Evolutionary conservation across 2,329 filamentous ascomycete genomes (phyloP), one percentile per base, ranked within the genome.

Genomic region (Colletotrichum coccodes): DNA sequence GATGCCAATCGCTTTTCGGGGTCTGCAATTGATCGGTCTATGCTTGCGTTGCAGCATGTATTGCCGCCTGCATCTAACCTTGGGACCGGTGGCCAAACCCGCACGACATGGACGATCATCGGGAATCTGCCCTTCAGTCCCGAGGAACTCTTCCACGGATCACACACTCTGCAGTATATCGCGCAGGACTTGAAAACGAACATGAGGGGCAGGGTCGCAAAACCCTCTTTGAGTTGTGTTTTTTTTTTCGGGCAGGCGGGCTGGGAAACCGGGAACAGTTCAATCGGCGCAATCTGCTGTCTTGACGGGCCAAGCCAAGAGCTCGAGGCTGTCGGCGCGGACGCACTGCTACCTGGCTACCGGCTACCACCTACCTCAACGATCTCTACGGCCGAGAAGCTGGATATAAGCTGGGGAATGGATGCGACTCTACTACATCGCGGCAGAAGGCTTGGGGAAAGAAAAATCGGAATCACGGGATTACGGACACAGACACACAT

Each of bases 1-100:
- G 78, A n/a, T 81, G 79, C 60, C 79, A 80, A 67, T 60, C 60
- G 5, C 73, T 70, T 18, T 81, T 75, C 68, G 79, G 79, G 1
- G 68, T 66, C n/a, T 81, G 79, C 64, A 69, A 71, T 49, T 77
- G 67, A 64, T 60, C 61, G 61, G 54, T n/a, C 16, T 21, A 18
- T 42, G 60, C 40, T 26, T 30, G n/a, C 14, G 16, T 34, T 16
- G 59, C 50, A 44, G 50, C 50, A 62, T 34, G 23, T 47, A 28
- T 34, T 57, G 46, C 40, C 61, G 65, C 52, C 54, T 59, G 53
- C 65, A 46, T 64, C 32, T 23, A 36, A 64, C 12, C 32, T 54
- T 64, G 64, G 28, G 53, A 46, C 50, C 34, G 47, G 46, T 38
- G n/a, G 18, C 30, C 38, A 54, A 36, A 30, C 38, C 53, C 23